A percentile compares a stretch with the other conserved stretches of the same genome.
Evolutionary conservation across 2,329 filamentous ascomycete genomes (phyloP).

Genomic region (Magnaporthiopsis incrustans): DNA sequence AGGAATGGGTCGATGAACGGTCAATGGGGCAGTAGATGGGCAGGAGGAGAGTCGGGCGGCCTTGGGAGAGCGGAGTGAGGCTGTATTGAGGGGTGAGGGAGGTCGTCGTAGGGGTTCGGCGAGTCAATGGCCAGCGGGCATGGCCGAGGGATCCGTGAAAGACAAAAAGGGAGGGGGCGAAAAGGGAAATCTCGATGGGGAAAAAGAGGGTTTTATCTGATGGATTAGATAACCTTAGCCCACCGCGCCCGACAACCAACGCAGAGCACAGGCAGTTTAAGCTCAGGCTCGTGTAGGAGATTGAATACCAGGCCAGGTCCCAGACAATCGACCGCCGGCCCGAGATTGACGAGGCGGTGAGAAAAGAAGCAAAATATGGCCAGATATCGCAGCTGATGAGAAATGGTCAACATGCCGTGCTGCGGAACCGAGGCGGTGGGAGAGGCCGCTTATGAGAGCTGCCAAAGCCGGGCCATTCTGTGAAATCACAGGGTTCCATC

Average conservation of each 20-base stretch:
- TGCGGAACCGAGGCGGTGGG: background rate
- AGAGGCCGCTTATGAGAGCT: background rate
- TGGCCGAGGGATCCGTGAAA: background rate
- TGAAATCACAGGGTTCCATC: background rate
- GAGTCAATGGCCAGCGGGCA: background rate
- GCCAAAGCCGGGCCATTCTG: background rate
- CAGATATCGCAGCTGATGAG: background rate
- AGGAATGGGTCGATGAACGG: background rate
- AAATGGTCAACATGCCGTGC: background rate
- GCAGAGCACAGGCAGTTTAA: background rate
- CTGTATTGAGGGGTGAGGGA: background rate
- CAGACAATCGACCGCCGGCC: too few species aligned
- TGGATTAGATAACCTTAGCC: slow-evolving; percentile 1
- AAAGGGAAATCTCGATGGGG: background rate
- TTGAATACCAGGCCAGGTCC: background rate
- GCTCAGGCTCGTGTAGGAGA: background rate
- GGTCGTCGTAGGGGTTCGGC: background rate
- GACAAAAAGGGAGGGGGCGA: background rate
- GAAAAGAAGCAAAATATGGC: background rate
- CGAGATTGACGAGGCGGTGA: background rate
- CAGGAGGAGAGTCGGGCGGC: slow-evolving; percentile 11
- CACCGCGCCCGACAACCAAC: too few species aligned
- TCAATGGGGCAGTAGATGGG: background rate
- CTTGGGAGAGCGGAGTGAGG: background rate
- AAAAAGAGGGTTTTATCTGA: background rate